Evolutionary conservation across 228 moss, liverwort and hornwort genomes (phyloP).

Genomic region (Sphagnum fallax): DNA sequence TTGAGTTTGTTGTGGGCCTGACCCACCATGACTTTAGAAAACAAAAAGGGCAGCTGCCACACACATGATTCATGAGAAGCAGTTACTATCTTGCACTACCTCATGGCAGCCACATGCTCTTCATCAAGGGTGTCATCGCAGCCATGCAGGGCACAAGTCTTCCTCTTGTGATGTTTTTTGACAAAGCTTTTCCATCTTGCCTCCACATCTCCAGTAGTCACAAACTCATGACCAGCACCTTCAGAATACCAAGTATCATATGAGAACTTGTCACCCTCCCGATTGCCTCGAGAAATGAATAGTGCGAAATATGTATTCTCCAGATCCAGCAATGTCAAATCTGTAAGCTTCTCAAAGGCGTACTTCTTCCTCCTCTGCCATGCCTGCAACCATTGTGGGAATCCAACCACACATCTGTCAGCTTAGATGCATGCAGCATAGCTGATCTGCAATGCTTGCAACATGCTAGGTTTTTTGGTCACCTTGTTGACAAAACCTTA

Average conservation of each 20-base stretch:
- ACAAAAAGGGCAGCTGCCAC: too few relatives aligned
- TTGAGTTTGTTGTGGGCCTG: too few relatives aligned
- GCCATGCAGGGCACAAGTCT: slow-evolving; percentile 16
- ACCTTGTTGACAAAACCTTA: too few relatives aligned
- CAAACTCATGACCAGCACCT: slow-evolving; percentile 57
- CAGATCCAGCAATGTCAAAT: slow-evolving; percentile 47
- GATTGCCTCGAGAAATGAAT: slow-evolving; percentile 57
- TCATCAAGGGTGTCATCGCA: slow-evolving; percentile 26
- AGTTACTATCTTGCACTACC: slow-evolving; percentile 7
- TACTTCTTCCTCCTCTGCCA: slow-evolving; percentile 70
- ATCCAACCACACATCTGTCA: too few relatives aligned
- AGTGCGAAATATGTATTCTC: slow-evolving; percentile 57
- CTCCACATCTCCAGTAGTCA: slow-evolving; percentile 58
- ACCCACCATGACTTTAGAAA: too few relatives aligned
- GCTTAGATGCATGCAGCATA: too few relatives aligned
- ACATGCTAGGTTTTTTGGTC: too few relatives aligned
- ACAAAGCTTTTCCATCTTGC: slow-evolving; percentile 66
- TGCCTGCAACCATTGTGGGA: slow-evolving; percentile 11
- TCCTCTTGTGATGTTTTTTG: slow-evolving; percentile 62
- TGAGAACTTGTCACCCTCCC: slow-evolving; percentile 57
- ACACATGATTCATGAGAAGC: too few relatives aligned
- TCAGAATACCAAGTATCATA: slow-evolving; percentile 62
- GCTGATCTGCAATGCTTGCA: too few relatives aligned
- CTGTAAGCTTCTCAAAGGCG: slow-evolving; percentile 56
- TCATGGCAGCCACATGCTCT: slow-evolving; percentile 39